Base-by-base conservation (phyloP, 768 basidiomycete species). In the Rhodosporidiobolus odoratus region DNA sequence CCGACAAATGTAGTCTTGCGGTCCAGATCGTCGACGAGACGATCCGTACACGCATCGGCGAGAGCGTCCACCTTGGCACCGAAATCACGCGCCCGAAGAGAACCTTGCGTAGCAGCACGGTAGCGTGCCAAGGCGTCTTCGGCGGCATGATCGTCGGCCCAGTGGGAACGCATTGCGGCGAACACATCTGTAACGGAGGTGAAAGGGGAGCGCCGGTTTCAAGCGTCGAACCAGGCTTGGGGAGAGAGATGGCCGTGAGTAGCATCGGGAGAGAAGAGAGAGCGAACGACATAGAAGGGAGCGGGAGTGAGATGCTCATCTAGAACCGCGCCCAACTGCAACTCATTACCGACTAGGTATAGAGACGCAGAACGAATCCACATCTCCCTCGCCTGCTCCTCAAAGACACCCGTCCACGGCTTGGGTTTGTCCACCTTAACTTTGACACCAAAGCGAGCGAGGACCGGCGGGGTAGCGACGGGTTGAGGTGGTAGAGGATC, bases 151-250 rank as follows among this genome's bases (percentile, higher is more conserved):
- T 61, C 59, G 41, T 61, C 59, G 41, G 8, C 8, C 59, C 59
- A 61, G 40, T 61, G 43, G n/a, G 40, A 10, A 9, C 59, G 59
- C 8, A 45, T 32, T 6, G 40, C 59, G 16, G 43, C 59, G 41
- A 61, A 35, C 17, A 61, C 59, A 19, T 61, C n/a, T 27, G 40
- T 8, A 23, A 35, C 8, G 8, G 23, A 8, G 25, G 23, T 3
- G 40, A 61, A 61, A 32, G 59, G 59, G 12, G 25, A 12, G 10
- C 34, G 40, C 41, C 27, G n/a, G n/a, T 61, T 23, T 4, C 59
- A n/a, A 45, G 59, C 27, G 40, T 61, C 34, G 59, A 61, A 61
- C 59, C 59, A 61, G 8, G 59, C 40, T 27, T 32, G 40, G 12
- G 59, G 41, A 41, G 59, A 61, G 15, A 61, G 7, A 13, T n/a